Conservation (phyloP, 2,329 filamentous ascomycete genomes). For the Penicillium brasilianum region DNA sequence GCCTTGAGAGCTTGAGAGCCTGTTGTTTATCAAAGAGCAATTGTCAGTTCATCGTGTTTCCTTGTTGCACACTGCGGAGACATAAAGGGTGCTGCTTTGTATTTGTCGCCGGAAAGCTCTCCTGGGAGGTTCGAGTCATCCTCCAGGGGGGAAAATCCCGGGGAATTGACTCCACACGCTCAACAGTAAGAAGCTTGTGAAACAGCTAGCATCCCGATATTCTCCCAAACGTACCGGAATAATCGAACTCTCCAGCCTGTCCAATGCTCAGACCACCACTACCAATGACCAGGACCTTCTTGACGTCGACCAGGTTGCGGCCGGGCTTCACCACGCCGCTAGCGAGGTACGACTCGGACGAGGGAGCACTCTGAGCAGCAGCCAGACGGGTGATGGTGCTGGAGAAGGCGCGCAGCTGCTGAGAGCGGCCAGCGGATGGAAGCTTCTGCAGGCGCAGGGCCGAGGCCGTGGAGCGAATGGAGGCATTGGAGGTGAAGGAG, state of each 20-base stretch:
- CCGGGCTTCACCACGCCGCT: slow-evolving; percentile 83
- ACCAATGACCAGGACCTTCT: slow-evolving; percentile 96
- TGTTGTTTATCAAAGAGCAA: slow-evolving; percentile 47
- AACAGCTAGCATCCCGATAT: background rate
- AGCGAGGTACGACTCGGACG: slow-evolving; percentile 83
- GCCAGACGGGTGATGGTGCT: slow-evolving; percentile 46
- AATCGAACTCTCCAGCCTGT: slow-evolving; percentile 97
- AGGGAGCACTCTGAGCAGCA: slow-evolving; percentile 71
- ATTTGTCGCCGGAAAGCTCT: slow-evolving; percentile 17
- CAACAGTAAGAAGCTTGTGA: background rate
- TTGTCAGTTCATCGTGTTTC: slow-evolving; percentile 26
- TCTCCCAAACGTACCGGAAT: slow-evolving; percentile 74
- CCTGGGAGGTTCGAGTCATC: slow-evolving; percentile 3
- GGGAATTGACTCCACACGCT: background rate
- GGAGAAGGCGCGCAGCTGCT: slow-evolving; percentile 52
- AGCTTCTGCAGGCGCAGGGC: slow-evolving; percentile 45
- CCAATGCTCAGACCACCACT: slow-evolving; percentile 95
- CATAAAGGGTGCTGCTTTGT: slow-evolving; percentile 11
- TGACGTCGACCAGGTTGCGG: slow-evolving; percentile 80
- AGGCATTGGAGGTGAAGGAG: slow-evolving; percentile 45
- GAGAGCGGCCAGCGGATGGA: slow-evolving; percentile 45
- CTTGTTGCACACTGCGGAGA: background rate
- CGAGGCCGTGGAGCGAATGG: slow-evolving; percentile 38
- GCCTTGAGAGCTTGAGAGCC: slow-evolving; percentile 96
- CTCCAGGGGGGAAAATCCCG: background rate